A percentile compares a stretch with the other conserved stretches of the same genome.
These are phyloP conservation scores for Candida tibetensis DNA, from an alignment of 805 yeast genomes.

Conservation along the genomic window DNA sequence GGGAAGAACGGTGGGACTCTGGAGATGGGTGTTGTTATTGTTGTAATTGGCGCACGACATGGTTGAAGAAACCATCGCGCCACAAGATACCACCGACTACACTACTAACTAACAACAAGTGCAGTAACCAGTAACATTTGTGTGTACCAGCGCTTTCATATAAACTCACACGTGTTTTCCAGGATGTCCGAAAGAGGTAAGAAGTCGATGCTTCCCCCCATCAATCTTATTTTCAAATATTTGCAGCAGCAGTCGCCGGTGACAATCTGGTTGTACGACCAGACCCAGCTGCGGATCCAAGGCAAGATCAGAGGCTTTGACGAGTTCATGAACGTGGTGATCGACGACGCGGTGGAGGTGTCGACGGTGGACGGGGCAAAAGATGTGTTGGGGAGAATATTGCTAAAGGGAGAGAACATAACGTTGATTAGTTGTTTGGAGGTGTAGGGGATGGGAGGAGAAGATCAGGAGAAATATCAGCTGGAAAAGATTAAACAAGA, in stretches of 20 bases:
- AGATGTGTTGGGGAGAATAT: slow-evolving; percentile 64
- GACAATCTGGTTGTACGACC: slow-evolving; percentile 87
- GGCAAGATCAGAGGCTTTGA: slow-evolving; percentile 92
- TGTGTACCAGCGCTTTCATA: no score
- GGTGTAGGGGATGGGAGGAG: slow-evolving; percentile 16
- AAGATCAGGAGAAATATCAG: no score
- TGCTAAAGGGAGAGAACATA: slow-evolving; percentile 92
- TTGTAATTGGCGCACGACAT: background rate
- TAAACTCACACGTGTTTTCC: no score
- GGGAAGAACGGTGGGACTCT: background rate
- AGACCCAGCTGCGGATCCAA: slow-evolving; percentile 68
- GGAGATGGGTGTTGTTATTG: background rate
- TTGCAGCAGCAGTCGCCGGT: slow-evolving; percentile 80
- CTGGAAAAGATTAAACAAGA: no score
- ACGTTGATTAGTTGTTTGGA: slow-evolving; percentile 58
- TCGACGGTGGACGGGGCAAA: slow-evolving; percentile 46
- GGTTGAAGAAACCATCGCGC: background rate
- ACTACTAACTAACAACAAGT: background rate
- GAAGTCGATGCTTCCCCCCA: slow-evolving; percentile 73
- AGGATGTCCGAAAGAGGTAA: slow-evolving; percentile 16
- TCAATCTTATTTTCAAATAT: slow-evolving; percentile 82
- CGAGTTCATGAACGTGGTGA: slow-evolving; percentile 86
- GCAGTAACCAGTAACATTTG: no score
- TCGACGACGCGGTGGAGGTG: slow-evolving; percentile 65
- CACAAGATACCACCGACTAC: background rate